Evolutionary conservation across 257 asterid species (phyloP), one percentile per base, ranked within the genome.

Genomic region (Nemophila menziesii): DNA sequence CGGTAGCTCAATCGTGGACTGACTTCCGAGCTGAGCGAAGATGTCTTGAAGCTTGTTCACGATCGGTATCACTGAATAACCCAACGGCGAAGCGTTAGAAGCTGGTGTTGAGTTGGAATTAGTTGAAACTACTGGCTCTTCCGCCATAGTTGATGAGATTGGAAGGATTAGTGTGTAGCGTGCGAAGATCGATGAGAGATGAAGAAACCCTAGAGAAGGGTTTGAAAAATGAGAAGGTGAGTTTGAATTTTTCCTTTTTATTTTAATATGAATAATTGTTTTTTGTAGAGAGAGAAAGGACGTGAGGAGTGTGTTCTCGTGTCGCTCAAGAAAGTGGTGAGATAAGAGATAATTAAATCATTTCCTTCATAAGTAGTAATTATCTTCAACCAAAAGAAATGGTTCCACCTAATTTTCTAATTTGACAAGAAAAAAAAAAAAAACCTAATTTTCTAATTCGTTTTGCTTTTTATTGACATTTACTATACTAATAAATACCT

Each of bases 11-110:
- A 89, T 70, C 18, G 68, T 70, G 10, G 92, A 78, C 60, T 80
- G 80, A 49, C 77, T 70, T 6, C 94, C 92, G 9, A 78, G 66
- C 49, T 89, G 92, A 26, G 92, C 86, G 48, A 84, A 78, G 7
- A 89, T 89, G 48, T 89, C 98, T 59, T 89, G 98, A 24, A 89
- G 79, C 52, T 72, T 84, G 65, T 89, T 89, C 46, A 72, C 92
- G 11, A 80, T 65, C 22, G 98, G 94, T 37, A 89, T 80, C 39
- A 89, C 95, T 5, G 80, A 67, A 64, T 69, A 57, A 1, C 95
- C 95, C 22, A 89, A 46, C 13, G 93, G 56, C 62, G 71, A 56
- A 39, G 73, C 56, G n/a, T 22, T 42, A 29, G 14, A 36, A 15
- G 33, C 16, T 8, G 58, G 18, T 34, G 58, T 22, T 15, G 62